These are phyloP conservation scores for Mycosphaerella sp. DNA, from an alignment of 2,329 filamentous ascomycete genomes.

Conservation along the genomic window DNA sequence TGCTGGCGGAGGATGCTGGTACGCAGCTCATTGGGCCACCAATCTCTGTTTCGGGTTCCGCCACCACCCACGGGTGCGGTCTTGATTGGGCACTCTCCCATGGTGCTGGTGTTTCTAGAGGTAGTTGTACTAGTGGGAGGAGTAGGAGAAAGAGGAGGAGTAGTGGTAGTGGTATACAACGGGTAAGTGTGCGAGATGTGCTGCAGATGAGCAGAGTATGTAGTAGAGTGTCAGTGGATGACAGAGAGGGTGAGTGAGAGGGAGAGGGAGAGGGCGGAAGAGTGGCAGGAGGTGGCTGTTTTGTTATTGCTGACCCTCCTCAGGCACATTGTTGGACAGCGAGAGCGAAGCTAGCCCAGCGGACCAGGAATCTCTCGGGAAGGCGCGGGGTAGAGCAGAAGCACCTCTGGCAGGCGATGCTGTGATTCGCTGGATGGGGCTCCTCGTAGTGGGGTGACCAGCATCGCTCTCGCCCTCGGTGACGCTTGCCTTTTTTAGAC, in stretches of 20 bases:
- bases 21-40: conserved; percentile 65
- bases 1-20: conserved; percentile 70
- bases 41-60: conserved; percentile 63
- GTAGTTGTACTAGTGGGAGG: not conserved
- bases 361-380: not conserved
- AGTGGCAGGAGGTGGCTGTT: not conserved
- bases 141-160: not conserved
- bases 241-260: not conserved
- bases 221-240: not conserved
- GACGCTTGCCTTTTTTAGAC: conserved; percentile 2
- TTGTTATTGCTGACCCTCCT: not conserved
- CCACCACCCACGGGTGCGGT: conserved; percentile 33
- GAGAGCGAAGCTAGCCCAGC: not conserved
- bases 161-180: not conserved
- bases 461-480: conserved; percentile 4
- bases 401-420: not conserved
- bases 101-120: conserved; percentile 13
- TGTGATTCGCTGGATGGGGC: not conserved
- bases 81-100: conserved; percentile 31
- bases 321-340: not conserved
- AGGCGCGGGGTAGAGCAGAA: conserved; percentile 1
- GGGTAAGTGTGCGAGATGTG: not conserved
- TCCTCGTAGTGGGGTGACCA: not conserved
- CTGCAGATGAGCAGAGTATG: not conserved
- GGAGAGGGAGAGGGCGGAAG: not conserved